Evolutionary conservation across 768 basidiomycete genomes (phyloP).

Genomic region (Strobilomyces confusus): DNA sequence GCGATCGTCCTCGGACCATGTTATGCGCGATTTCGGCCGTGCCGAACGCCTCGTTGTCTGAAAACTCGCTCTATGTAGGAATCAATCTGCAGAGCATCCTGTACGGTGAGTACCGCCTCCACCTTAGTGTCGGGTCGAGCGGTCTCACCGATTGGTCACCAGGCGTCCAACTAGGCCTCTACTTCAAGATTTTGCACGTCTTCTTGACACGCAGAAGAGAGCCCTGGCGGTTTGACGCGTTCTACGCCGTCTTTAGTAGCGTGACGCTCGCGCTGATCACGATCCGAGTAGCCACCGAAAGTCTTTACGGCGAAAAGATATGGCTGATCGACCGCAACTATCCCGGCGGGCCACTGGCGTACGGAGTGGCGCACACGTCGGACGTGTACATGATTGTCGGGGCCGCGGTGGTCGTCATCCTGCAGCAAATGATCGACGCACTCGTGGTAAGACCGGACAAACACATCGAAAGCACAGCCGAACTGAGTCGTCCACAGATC

Average conservation of each 20-base stretch:
- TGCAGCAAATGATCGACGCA: constrained; percentile 31
- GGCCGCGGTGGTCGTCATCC: constrained; percentile 18
- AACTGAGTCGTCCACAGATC: constrained; percentile 26
- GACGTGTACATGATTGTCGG: constrained; percentile 23
- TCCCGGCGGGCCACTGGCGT: constrained; percentile 32
- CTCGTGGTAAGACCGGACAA: constrained; percentile 12
- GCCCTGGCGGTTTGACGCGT: not conserved
- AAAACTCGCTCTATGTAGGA: not conserved
- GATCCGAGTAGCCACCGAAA: constrained; percentile 17
- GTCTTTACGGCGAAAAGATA: constrained; percentile 24
- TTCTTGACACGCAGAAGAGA: not conserved
- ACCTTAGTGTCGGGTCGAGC: not conserved
- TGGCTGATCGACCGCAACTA: constrained; percentile 32
- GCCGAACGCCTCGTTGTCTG: not conserved
- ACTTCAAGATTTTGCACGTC: constrained; percentile 12
- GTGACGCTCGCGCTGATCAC: constrained; percentile 25
- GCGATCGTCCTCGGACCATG: not conserved
- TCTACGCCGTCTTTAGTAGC: constrained; percentile 14
- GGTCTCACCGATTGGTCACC: not conserved
- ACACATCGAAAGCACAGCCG: too few species aligned
- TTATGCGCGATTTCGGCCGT: not conserved
- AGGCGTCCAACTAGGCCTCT: constrained; percentile 17
- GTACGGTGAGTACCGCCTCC: not conserved
- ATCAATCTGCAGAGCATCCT: constrained; percentile 3
- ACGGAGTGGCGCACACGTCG: constrained; percentile 20